Evolutionary conservation across 202 grass and related monocot species (phyloP), one percentile per base, ranked within the genome.

Genomic region (Cymbopogon flexuosus): DNA sequence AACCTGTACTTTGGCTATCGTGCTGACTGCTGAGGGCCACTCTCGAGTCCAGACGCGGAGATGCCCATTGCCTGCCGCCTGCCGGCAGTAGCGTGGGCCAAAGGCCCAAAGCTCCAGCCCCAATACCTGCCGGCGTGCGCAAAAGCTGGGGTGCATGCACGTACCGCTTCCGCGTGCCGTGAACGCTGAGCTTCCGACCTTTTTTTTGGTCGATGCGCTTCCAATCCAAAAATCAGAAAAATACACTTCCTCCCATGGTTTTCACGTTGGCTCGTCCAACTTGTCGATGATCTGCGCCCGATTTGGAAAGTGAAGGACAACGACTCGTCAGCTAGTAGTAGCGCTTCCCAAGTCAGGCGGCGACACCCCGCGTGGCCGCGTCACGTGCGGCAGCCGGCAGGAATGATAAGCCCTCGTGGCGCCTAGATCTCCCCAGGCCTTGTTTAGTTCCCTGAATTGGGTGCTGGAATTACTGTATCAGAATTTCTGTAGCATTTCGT

Each of bases 51-150:
- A 40, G 4, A 47, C 10, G 43, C 11, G 13, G 45, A 47, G 14
- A 47, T 47, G 45, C 45, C 43, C 47, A 18, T 6, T 51, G 47
- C 47, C 16, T 40, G 8, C 37, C 8, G 47, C 2, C 16, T n/a
- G 47, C 47, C 9, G 45, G 43, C 23, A n/a, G 41, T 22, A 9
- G 14, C 24, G 23, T 10, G 11, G 13, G 1, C 23, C 22, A 42
- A 68, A 75, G 11, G 13, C 0, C 23, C 22, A 42, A 68, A 75
- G 13, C 45, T 47, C 45, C 14, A 16, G 16, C 14, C 64, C 42
- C 75, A 72, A 54, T 40, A 40, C 69, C 68, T 31, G 57, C 14
- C 78, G 13, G 77, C 77, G 69, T 80, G 84, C 63, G 15, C 65
- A 58, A 87, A 77, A 83, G 79, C 79, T 39, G 7, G 37, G 12